phyloP scores from a whole-genome alignment of 768 basidiomycete genomes.

The Suillus clintonianus region DNA sequence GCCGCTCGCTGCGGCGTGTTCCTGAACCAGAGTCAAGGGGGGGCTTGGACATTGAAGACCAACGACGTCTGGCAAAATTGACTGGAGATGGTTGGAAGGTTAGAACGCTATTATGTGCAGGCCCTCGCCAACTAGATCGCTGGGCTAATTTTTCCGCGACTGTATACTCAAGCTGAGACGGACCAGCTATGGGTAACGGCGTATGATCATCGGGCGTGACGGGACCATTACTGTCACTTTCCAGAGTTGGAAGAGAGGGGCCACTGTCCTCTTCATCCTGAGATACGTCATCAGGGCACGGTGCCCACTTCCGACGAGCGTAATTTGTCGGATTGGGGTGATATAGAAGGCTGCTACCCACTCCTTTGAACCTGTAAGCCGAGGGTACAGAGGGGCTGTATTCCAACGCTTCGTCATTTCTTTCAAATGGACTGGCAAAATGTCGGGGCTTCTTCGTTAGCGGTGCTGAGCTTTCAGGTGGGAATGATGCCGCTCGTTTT shows the following conservation, averaged over 20 bases:
- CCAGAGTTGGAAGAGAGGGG: conserved; percentile 36
- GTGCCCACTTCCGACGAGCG: conserved; percentile 59
- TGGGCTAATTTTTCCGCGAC: conserved; percentile 2
- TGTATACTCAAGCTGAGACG: conserved; percentile 20
- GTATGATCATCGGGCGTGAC: conserved; percentile 58
- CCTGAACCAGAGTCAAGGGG: conserved; percentile 34
- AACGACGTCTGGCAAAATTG: conserved; percentile 62
- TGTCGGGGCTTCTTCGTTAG: conserved; percentile 29
- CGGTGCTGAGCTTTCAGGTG: conserved; percentile 25
- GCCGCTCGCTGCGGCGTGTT: conserved; percentile 36
- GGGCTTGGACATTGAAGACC: conserved; percentile 47
- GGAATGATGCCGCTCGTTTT: conserved; percentile 24
- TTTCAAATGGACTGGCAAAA: conserved; percentile 14
- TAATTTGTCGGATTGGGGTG: conserved; percentile 64
- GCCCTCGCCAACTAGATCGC: conserved; percentile 1
- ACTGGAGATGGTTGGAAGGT: conserved; percentile 65
- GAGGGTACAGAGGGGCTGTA: conserved; percentile 25
- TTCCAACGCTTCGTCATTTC: conserved; percentile 27
- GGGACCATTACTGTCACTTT: conserved; percentile 53
- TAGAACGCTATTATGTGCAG: conserved; percentile 39
- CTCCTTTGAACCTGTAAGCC: conserved; percentile 29
- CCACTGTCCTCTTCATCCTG: conserved; percentile 32
- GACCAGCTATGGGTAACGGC: conserved; percentile 41
- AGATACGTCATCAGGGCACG: conserved; percentile 35
- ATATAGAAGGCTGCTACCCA: conserved; percentile 50